A percentile compares a stretch with the other conserved stretches of the same genome.
phyloP scores from a whole-genome alignment of 2,329 filamentous ascomycete genomes.

The Sordariomycetes sp. region DNA sequence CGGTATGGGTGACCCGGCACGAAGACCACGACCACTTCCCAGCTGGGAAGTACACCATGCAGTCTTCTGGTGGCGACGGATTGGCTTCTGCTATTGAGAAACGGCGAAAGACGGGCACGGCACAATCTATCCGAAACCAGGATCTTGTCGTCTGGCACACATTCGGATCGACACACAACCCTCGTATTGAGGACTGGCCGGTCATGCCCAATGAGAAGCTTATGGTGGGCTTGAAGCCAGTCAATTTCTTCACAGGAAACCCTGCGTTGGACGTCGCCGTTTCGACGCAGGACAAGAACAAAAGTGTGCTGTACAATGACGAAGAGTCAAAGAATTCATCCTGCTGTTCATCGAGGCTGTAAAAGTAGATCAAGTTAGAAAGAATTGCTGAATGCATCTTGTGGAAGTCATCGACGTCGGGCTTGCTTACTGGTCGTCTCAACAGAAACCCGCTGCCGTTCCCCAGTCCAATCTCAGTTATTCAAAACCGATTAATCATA shows the following conservation, averaged over 20 bases:
- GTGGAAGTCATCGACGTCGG: too few relatives aligned
- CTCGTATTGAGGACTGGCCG: slow-evolving; percentile 57
- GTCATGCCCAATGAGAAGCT: slow-evolving; percentile 57
- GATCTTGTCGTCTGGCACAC: slow-evolving; percentile 51
- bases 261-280: slow-evolving; percentile 39
- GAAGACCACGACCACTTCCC: slow-evolving; percentile 32
- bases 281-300: slow-evolving; percentile 22
- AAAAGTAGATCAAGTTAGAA: too few relatives aligned
- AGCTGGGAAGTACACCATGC: slow-evolving; percentile 32
- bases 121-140: slow-evolving; percentile 32
- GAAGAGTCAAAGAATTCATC: too few relatives aligned
- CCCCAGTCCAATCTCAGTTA: too few relatives aligned
- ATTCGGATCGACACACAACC: slow-evolving; percentile 54
- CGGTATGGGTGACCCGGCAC: slow-evolving; percentile 35
- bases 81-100: slow-evolving; percentile 19
- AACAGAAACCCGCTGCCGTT: too few relatives aligned
- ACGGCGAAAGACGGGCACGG: slow-evolving; percentile 12
- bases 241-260: slow-evolving; percentile 44
- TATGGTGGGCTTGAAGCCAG: slow-evolving; percentile 38
- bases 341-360: too few relatives aligned
- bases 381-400: too few relatives aligned
- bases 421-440: too few relatives aligned
- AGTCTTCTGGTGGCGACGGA: slow-evolving; percentile 32
- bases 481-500: too few relatives aligned
- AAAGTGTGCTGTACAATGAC: slow-evolving; percentile 23